Percentiles rank a stretch among this genome's conserved stretches.
Conservation (phyloP, 768 basidiomycete genomes). For the Tephrocybe sp. region DNA sequence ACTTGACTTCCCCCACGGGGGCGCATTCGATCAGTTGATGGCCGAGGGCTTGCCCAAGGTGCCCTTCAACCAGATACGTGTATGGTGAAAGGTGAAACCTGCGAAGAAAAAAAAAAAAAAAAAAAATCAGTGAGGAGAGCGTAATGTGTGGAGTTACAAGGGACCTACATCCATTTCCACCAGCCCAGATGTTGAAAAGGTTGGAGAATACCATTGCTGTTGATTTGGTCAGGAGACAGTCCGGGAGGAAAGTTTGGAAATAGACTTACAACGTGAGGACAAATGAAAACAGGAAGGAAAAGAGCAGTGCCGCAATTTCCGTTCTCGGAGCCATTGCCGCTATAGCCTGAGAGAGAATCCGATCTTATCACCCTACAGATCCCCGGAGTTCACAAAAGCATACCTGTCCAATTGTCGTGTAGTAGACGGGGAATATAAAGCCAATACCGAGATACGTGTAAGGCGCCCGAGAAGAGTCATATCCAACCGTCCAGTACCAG, state of each 20-base stretch:
- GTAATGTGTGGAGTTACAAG: not conserved
- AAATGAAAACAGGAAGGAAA: conserved; percentile 54
- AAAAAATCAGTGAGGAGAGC: not conserved
- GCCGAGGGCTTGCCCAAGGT: conserved; percentile 52
- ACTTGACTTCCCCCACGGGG: no score
- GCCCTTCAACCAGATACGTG: conserved; percentile 49
- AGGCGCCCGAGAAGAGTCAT: conserved; percentile 51
- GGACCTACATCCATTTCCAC: conserved; percentile 70
- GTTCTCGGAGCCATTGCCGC: conserved; percentile 57
- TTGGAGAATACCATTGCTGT: conserved; percentile 61
- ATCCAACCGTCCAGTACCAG: conserved; percentile 75
- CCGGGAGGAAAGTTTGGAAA: not conserved
- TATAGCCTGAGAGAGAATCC: conserved; percentile 46
- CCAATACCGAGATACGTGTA: conserved; percentile 58
- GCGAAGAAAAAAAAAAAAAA: not conserved
- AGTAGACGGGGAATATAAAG: conserved; percentile 60
- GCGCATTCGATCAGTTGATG: conserved; percentile 51
- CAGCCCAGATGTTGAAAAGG: conserved; percentile 57
- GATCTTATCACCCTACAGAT: conserved; percentile 29
- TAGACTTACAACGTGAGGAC: conserved; percentile 55
- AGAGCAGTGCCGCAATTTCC: conserved; percentile 53
- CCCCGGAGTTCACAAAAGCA: no score
- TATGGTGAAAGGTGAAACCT: conserved; percentile 41
- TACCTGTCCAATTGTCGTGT: conserved; percentile 56
- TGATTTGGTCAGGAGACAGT: not conserved